Percentiles rank a stretch among this genome's conserved stretches.
phyloP scores from a whole-genome alignment of 78 protist genomes.

The Emiliania huxleyi region DNA sequence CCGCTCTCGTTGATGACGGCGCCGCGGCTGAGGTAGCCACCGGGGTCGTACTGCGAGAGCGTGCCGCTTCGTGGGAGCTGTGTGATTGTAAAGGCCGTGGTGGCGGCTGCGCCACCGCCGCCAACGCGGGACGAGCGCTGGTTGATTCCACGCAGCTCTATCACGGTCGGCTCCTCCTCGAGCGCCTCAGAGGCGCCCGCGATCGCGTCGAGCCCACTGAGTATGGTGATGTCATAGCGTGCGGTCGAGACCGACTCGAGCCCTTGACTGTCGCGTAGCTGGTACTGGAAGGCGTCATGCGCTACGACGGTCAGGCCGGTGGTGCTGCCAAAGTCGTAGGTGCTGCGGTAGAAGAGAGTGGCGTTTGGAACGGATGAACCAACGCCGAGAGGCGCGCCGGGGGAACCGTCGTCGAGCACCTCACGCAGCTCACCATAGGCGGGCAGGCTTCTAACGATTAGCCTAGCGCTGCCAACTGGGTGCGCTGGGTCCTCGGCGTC shows the following conservation, averaged over 20 bases:
- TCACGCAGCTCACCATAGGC: background rate
- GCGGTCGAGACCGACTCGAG: background rate
- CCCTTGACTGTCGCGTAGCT: background rate
- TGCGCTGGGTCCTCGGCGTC: background rate
- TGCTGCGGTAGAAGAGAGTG: background rate
- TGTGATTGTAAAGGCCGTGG: background rate
- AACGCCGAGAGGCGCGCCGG: background rate
- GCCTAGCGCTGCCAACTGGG: background rate
- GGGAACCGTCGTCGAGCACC: background rate
- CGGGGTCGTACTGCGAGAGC: background rate
- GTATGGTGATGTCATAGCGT: background rate
- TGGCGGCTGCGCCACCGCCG: background rate
- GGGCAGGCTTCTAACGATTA: background rate
- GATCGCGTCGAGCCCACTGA: background rate
- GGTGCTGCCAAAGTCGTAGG: background rate
- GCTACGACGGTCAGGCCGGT: background rate
- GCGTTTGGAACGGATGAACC: background rate
- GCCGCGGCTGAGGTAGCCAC: background rate
- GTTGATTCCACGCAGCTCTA: background rate
- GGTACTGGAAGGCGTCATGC: background rate
- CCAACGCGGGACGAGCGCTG: background rate
- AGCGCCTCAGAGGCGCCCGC: background rate
- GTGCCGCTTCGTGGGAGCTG: background rate
- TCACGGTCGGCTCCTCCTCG: background rate
- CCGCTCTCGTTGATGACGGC: background rate